Evolutionary conservation across 345 rosid genomes (phyloP).

Genomic region (Eucalyptus guilfoylei): DNA sequence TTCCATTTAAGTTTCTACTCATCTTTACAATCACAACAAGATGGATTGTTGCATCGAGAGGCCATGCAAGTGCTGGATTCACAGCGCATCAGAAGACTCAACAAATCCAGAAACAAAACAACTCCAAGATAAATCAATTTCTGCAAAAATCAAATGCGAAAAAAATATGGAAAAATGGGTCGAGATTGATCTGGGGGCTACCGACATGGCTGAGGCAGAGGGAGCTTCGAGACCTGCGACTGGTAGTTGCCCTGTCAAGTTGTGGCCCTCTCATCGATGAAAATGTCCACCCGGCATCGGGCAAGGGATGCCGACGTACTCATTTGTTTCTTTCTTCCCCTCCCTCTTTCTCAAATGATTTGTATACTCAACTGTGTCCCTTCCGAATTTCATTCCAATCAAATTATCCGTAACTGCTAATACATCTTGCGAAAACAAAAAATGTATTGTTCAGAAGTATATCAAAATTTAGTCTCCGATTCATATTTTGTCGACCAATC

Average conservation of each 20-base stretch:
- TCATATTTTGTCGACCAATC: background rate
- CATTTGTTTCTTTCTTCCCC: no score
- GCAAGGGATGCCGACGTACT: background rate
- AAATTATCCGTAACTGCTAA: no score
- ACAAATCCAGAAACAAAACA: background rate
- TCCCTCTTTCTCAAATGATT: no score
- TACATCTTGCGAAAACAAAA: background rate
- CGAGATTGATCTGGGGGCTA: background rate
- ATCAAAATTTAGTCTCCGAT: background rate
- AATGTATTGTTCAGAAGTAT: accelerated
- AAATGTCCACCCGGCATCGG: background rate
- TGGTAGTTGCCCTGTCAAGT: background rate
- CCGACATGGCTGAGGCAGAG: background rate
- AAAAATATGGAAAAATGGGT: background rate
- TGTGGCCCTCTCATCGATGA: background rate
- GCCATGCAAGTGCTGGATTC: no score
- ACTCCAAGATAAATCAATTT: background rate
- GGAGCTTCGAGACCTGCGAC: background rate
- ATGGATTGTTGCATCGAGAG: no score
- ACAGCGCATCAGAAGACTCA: no score
- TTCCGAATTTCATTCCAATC: no score
- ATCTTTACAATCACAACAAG: no score
- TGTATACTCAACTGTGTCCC: accelerated
- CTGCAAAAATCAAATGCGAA: background rate
- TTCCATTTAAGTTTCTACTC: accelerated